phyloP scores from a whole-genome alignment of 495 filamentous ascomycete species.

The Aspergillus funiculosus region DNA sequence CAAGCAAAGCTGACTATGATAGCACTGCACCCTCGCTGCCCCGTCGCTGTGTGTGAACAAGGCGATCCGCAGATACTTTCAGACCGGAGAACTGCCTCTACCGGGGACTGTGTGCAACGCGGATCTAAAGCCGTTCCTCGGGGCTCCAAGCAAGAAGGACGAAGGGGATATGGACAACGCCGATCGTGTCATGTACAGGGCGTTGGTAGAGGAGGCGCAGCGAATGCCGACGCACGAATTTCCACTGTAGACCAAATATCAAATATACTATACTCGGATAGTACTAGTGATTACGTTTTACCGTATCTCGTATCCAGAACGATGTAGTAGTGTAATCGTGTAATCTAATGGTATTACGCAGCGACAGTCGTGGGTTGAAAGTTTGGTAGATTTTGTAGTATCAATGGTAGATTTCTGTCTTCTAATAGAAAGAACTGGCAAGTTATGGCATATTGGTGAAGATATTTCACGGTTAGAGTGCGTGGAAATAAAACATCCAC shows the following conservation, averaged over 20 bases:
- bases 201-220: slow-evolving; percentile 1
- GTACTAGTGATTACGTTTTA: not conserved
- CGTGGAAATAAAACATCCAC: too few relatives aligned
- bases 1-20: not conserved
- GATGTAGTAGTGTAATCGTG: too few relatives aligned
- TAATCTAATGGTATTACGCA: too few relatives aligned
- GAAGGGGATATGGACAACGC: not conserved
- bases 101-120: slow-evolving; percentile 39
- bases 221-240: not conserved
- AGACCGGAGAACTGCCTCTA: slow-evolving; percentile 39
- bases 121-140: slow-evolving; percentile 27
- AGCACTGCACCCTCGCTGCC: slow-evolving; percentile 45
- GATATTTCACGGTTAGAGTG: too few relatives aligned
- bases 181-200: not conserved
- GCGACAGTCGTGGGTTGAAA: too few relatives aligned
- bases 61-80: slow-evolving; percentile 43
- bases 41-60: slow-evolving; percentile 46
- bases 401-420: too few relatives aligned
- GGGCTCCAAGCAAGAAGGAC: not conserved
- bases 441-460: too few relatives aligned
- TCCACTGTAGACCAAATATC: slow-evolving; percentile 2
- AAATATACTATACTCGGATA: not conserved
- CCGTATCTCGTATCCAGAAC: too few relatives aligned
- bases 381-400: too few relatives aligned
- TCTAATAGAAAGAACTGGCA: too few relatives aligned